These are phyloP conservation scores for Penicillium pulvis DNA, from an alignment of 495 filamentous ascomycete species.

Conservation along the genomic window DNA sequence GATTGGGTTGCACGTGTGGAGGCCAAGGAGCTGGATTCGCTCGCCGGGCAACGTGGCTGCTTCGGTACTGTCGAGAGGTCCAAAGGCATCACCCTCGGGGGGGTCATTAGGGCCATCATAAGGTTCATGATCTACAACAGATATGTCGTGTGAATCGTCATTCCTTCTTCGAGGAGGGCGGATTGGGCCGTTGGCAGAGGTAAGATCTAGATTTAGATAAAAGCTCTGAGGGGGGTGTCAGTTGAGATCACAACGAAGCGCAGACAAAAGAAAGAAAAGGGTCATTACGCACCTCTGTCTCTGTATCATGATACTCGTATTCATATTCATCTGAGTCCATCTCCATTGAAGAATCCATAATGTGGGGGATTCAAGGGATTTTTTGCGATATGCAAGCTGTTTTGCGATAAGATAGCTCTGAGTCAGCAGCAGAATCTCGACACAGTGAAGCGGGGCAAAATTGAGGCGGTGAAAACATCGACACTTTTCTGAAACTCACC, in stretches of 20 bases:
- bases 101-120: constrained; percentile 17
- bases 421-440: constrained; percentile 5
- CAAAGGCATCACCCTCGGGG: constrained; percentile 14
- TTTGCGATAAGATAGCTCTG: constrained; percentile 1
- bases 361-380: neutral
- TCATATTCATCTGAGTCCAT: constrained; percentile 54
- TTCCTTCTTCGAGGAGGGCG: constrained; percentile 36
- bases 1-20: constrained; percentile 72
- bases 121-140: constrained; percentile 7
- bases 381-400: constrained; percentile 14
- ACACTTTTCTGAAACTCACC: neutral
- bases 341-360: constrained; percentile 32
- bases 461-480: neutral
- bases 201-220: constrained; percentile 57
- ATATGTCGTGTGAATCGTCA: constrained; percentile 16
- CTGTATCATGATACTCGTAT: constrained; percentile 61
- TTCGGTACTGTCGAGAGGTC: constrained; percentile 30
- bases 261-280: neutral
- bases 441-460: constrained; percentile 6
- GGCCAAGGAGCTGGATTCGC: constrained; percentile 76
- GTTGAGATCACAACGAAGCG: constrained; percentile 2
- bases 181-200: constrained; percentile 44
- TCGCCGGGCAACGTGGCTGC: constrained; percentile 28
- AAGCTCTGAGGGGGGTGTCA: constrained; percentile 41
- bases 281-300: constrained; percentile 51